Conservation (phyloP, 2,329 filamentous ascomycete species). For the Aspergillus sergii region DNA sequence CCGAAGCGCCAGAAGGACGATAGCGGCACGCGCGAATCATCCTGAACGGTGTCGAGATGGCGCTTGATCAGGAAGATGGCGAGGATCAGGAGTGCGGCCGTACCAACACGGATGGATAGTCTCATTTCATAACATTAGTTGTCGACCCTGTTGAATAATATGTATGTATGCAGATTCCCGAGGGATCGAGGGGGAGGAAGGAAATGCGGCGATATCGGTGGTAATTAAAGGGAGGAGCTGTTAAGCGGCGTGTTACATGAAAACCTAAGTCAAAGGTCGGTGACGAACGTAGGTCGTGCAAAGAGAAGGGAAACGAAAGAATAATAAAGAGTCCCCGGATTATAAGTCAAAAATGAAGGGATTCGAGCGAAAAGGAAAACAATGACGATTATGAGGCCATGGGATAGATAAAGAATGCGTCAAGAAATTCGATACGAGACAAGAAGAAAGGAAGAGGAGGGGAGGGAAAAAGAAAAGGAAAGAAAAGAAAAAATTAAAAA, state of each 20-base stretch:
- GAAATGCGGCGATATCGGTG: not conserved
- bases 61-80: slow-evolving; percentile 32
- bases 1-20: slow-evolving; percentile 31
- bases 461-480: slow-evolving; percentile 8
- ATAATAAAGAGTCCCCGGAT: not conserved
- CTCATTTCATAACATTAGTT: slow-evolving; percentile 29
- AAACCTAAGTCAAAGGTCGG: not conserved
- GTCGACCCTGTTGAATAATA: not conserved
- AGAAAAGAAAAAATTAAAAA: slow-evolving; percentile 5
- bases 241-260: not conserved
- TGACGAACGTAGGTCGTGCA: not conserved
- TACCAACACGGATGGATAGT: slow-evolving; percentile 29
- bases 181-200: slow-evolving; percentile 3
- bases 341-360: not conserved
- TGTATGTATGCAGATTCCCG: not conserved
- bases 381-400: slow-evolving; percentile 1
- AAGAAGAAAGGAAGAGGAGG: slow-evolving; percentile 6
- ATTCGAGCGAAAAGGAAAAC: slow-evolving; percentile 2
- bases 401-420: not conserved
- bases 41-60: slow-evolving; percentile 22
- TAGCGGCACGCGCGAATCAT: slow-evolving; percentile 20
- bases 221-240: not conserved
- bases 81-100: slow-evolving; percentile 34
- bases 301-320: not conserved
- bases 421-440: not conserved